Conservation (phyloP, 257 asterid genomes). For the Capsicum chinense region DNA sequence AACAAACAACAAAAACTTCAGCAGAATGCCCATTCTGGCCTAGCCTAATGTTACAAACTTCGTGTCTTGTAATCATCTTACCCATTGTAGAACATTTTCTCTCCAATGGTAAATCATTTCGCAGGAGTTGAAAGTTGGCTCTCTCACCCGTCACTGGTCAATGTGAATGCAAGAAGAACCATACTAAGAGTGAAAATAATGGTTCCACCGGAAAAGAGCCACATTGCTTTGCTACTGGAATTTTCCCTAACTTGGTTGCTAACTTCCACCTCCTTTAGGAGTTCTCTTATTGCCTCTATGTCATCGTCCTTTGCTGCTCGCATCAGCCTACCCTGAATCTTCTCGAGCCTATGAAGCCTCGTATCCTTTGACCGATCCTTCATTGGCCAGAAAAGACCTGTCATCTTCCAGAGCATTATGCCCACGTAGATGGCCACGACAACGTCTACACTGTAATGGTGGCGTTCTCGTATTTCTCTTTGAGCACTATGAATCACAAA, state of each 20-base stretch:
- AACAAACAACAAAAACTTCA: background rate
- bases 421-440: conserved; percentile 93
- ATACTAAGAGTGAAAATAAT: conserved; percentile 61
- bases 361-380: conserved; percentile 48
- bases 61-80: background rate
- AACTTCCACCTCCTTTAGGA: conserved; percentile 66
- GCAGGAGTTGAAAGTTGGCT: background rate
- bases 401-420: conserved; percentile 83
- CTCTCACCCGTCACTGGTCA: conserved; percentile 78
- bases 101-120: too few relatives aligned
- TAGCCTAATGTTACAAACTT: conserved; percentile 10
- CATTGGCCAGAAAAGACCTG: conserved; percentile 75
- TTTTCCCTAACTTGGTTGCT: conserved; percentile 49
- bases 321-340: conserved; percentile 58
- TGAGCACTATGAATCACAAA: conserved; percentile 92
- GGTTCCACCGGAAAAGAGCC: conserved; percentile 81
- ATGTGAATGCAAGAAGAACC: conserved; percentile 65
- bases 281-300: conserved; percentile 67
- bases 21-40: background rate
- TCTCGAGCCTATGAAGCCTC: conserved; percentile 66
- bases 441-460: conserved; percentile 92
- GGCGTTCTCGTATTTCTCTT: conserved; percentile 92
- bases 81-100: conserved; percentile 9
- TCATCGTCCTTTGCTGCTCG: conserved; percentile 93
- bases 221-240: conserved; percentile 52